Evolutionary conservation across 192 early-diverging fungal genomes (phyloP).

Genomic region (Gaertneriomyces semiglobifer): DNA sequence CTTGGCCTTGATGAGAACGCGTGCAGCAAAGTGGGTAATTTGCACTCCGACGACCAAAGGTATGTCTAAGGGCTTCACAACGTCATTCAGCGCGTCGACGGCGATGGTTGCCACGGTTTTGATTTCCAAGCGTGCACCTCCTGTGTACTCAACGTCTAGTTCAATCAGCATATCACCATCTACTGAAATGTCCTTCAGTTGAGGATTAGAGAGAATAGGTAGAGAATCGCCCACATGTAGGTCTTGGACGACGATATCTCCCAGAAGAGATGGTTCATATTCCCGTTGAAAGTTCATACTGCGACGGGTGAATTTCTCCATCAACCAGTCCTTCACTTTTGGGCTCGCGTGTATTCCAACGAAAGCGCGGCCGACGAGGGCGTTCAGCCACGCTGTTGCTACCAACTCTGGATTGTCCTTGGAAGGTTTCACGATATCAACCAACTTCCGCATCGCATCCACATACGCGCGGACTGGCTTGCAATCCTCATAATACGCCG

Average conservation of each 20-base stretch:
- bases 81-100: constrained; percentile 53
- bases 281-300: constrained; percentile 57
- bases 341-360: constrained; percentile 54
- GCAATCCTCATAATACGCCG: constrained; percentile 33
- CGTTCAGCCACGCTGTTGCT: constrained; percentile 77
- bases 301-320: constrained; percentile 35
- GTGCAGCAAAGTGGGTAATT: constrained; percentile 68
- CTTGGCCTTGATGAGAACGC: constrained; percentile 71
- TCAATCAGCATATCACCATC: constrained; percentile 72
- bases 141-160: constrained; percentile 71
- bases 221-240: constrained; percentile 74
- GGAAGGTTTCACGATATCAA: constrained; percentile 18
- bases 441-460: constrained; percentile 41
- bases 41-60: constrained; percentile 75
- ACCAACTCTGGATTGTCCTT: constrained; percentile 30
- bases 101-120: constrained; percentile 61
- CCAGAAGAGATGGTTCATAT: constrained; percentile 66
- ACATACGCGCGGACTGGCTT: constrained; percentile 31
- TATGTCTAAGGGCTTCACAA: constrained; percentile 64
- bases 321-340: constrained; percentile 38
- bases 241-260: constrained; percentile 73
- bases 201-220: constrained; percentile 73
- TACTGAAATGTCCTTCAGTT: constrained; percentile 65
- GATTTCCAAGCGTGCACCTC: constrained; percentile 72
- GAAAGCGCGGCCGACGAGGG: constrained; percentile 76